A percentile compares a stretch with the other conserved stretches of the same genome.
phyloP scores from a whole-genome alignment of 139 green algal genomes.

The Chlamydomonas eustigma region DNA sequence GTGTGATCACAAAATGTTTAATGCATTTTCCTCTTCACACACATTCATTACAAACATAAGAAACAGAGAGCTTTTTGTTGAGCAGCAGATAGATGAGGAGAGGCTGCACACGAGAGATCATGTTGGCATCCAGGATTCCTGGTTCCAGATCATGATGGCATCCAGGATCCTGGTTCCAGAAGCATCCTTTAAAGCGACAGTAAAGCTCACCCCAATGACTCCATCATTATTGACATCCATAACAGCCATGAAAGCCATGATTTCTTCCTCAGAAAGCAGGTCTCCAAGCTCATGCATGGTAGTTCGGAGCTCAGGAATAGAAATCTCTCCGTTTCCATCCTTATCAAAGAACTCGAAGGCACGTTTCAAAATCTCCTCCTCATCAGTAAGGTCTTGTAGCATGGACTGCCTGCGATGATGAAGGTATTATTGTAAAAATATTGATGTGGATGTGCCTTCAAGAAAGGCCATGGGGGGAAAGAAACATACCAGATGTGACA shows the following conservation, averaged over 20 bases:
- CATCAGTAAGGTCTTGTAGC: constrained; percentile 42
- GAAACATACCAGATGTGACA: constrained; percentile 50
- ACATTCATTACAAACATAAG: neutral
- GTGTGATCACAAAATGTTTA: neutral
- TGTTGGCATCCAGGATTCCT: too few species aligned
- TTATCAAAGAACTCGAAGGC: constrained; percentile 58
- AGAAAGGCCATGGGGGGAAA: too few species aligned
- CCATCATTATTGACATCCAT: constrained; percentile 58
- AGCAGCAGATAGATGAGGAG: too few species aligned
- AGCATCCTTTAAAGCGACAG: neutral
- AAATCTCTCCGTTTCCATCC: constrained; percentile 38
- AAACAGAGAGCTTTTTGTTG: too few species aligned
- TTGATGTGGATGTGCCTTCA: too few species aligned
- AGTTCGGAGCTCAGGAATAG: constrained; percentile 32
- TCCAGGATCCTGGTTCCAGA: too few species aligned
- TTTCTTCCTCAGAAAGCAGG: constrained; percentile 50
- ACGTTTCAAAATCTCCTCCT: constrained; percentile 43
- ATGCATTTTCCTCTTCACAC: neutral
- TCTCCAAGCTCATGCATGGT: constrained; percentile 55
- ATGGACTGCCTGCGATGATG: constrained; percentile 44
- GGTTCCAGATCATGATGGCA: too few species aligned
- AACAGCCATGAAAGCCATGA: constrained; percentile 28
- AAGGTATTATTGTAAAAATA: too few species aligned
- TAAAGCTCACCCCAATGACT: constrained; percentile 45
- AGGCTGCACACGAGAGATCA: neutral